Percentiles rank a stretch among this genome's conserved stretches.
Evolutionary conservation across 208 protist genomes (phyloP).

Genomic region (Acanthamoeba polyphaga): DNA sequence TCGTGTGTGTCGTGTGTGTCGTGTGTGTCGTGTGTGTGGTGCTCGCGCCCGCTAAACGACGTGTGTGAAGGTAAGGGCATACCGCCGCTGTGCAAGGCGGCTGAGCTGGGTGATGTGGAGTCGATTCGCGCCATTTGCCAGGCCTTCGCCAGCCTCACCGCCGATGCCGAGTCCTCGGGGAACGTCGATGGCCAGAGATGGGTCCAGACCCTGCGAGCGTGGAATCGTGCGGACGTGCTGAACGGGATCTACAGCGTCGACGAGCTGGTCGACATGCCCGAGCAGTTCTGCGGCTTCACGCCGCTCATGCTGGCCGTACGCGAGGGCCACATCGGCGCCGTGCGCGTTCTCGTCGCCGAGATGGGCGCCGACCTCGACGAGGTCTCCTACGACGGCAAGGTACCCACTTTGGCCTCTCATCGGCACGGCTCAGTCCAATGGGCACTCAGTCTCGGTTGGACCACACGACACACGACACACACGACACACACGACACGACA

Average conservation of each 20-base stretch:
- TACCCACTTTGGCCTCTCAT: background rate
- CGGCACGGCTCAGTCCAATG: background rate
- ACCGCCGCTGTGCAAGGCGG: conserved; percentile 32
- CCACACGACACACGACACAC: background rate
- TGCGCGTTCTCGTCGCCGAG: background rate
- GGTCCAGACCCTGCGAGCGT: background rate
- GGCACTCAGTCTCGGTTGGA: too few species aligned
- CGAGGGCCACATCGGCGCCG: background rate
- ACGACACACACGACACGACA: too few species aligned
- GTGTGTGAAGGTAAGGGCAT: conserved; percentile 1
- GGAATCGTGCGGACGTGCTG: background rate
- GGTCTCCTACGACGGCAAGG: conserved; percentile 10
- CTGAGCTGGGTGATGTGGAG: conserved; percentile 23
- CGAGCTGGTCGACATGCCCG: background rate
- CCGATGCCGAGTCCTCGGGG: background rate
- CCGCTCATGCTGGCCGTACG: conserved; percentile 24
- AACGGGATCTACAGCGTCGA: background rate
- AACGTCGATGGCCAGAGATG: background rate
- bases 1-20: too few species aligned
- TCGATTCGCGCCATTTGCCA: background rate
- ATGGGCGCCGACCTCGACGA: background rate
- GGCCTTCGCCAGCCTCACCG: background rate
- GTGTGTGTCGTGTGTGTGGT: background rate
- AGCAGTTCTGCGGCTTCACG: conserved; percentile 23
- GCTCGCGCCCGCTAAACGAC: background rate